phyloP scores from a whole-genome alignment of 139 green algal species.

The Monoraphidium neglectum region DNA sequence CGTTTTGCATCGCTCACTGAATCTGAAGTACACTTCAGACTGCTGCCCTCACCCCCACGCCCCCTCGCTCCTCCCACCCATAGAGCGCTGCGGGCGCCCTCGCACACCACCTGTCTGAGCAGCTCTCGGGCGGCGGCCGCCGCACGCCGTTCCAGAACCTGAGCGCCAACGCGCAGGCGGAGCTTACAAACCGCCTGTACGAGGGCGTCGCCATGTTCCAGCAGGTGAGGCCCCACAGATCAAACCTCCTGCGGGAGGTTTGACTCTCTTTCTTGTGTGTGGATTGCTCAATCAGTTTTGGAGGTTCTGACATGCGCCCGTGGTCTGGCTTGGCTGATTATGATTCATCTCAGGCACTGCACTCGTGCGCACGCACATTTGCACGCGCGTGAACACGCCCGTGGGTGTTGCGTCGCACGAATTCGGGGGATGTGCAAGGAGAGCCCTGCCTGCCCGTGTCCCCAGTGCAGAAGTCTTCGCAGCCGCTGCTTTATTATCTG shows the following conservation, averaged over 20 bases:
- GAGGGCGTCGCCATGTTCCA: constrained; percentile 39
- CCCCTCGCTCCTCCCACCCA: neutral
- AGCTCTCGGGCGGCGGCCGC: neutral
- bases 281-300: neutral
- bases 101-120: constrained; percentile 14
- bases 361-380: too few relatives aligned
- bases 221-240: constrained; percentile 42
- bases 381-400: too few relatives aligned
- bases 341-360: too few relatives aligned
- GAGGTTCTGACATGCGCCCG: too few relatives aligned
- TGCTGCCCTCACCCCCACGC: neutral
- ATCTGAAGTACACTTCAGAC: too few relatives aligned
- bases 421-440: too few relatives aligned
- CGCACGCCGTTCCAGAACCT: constrained; percentile 27
- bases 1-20: too few relatives aligned
- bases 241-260: constrained; percentile 44
- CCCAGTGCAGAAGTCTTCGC: too few relatives aligned
- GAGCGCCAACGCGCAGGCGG: neutral
- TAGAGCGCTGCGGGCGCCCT: constrained; percentile 1
- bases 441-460: too few relatives aligned
- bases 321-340: too few relatives aligned
- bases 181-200: constrained; percentile 32
- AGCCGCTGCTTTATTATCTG: too few relatives aligned
- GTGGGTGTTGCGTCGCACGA: too few relatives aligned
- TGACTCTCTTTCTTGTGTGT: constrained; percentile 9